A percentile compares a stretch with the other conserved stretches of the same genome.
phyloP scores from a whole-genome alignment of 2,329 filamentous ascomycete genomes.

The Dactylella cylindrospora region DNA sequence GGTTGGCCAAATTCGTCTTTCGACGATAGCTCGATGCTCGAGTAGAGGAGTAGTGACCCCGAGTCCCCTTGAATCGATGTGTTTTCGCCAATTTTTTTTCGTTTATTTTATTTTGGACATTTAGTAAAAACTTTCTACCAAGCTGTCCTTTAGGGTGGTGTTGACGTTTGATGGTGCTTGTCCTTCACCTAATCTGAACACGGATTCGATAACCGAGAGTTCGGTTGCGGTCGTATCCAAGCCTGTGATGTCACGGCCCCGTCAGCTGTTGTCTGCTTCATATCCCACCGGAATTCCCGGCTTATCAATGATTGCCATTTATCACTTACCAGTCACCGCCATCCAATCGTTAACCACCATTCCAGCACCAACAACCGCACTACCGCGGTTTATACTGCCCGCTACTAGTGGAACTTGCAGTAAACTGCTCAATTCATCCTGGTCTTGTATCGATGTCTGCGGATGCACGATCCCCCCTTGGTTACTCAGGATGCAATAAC shows the following conservation, averaged over 20 bases:
- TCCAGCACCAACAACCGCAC: conserved; percentile 89
- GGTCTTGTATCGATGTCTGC: conserved; percentile 94
- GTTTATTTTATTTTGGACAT: conserved; percentile 12
- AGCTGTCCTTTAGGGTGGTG: conserved; percentile 88
- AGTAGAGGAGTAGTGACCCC: too few relatives aligned
- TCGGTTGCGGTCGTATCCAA: conserved; percentile 96
- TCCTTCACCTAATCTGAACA: conserved; percentile 91
- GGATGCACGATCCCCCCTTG: conserved; percentile 95
- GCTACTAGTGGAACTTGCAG: conserved; percentile 95
- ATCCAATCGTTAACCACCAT: conserved; percentile 99
- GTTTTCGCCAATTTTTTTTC: conserved; percentile 13
- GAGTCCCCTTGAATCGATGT: neutral
- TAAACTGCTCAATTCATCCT: conserved; percentile 91
- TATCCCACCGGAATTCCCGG: neutral
- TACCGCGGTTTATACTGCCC: conserved; percentile 88
- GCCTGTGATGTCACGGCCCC: conserved; percentile 55
- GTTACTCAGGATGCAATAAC: conserved; percentile 95
- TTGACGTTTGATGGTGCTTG: conserved; percentile 75
- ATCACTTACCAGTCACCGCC: conserved; percentile 67
- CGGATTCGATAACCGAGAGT: conserved; percentile 90
- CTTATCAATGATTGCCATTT: neutral
- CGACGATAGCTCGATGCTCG: too few relatives aligned
- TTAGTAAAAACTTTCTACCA: conserved; percentile 99
- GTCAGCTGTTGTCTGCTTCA: conserved; percentile 45
- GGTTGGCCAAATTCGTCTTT: too few relatives aligned